Evolutionary conservation across 2,329 filamentous ascomycete genomes (phyloP).

Genomic region (Aspergillus sp.): DNA sequence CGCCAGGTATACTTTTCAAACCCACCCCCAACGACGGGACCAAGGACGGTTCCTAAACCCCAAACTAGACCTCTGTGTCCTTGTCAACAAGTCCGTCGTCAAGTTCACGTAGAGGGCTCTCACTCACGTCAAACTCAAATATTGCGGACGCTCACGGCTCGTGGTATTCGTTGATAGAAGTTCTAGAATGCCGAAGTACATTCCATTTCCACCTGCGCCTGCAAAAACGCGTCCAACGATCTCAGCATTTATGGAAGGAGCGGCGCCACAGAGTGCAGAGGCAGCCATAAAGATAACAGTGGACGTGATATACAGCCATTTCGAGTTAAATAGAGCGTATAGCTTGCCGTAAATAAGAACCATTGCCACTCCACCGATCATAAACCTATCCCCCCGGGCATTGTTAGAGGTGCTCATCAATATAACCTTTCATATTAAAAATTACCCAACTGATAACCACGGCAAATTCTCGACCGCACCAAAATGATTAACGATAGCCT

Average conservation of each 20-base stretch:
- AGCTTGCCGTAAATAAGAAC: not conserved
- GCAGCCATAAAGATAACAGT: slow-evolving; percentile 4
- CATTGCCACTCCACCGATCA: not conserved
- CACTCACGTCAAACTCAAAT: slow-evolving; percentile 25
- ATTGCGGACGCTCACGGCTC: slow-evolving; percentile 26
- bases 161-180: slow-evolving; percentile 22
- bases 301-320: slow-evolving; percentile 20
- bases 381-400: not conserved
- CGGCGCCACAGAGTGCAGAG: slow-evolving; percentile 8
- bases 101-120: not conserved
- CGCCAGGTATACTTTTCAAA: slow-evolving; percentile 12
- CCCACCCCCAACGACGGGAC: slow-evolving; percentile 29
- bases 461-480: slow-evolving; percentile 11
- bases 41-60: slow-evolving; percentile 40
- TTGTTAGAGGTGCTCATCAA: not conserved
- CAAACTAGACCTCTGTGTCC: slow-evolving; percentile 37
- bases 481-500: slow-evolving; percentile 14
- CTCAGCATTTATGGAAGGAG: not conserved
- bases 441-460: slow-evolving; percentile 11
- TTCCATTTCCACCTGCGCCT: slow-evolving; percentile 20
- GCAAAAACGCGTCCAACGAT: slow-evolving; percentile 12
- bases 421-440: not conserved
- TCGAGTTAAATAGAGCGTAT: slow-evolving; percentile 41
- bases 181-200: slow-evolving; percentile 35
- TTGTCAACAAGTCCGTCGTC: not conserved